These are phyloP conservation scores for Elongisporangium prolatum DNA, from an alignment of 352 stramenopile species.

Conservation along the genomic window DNA sequence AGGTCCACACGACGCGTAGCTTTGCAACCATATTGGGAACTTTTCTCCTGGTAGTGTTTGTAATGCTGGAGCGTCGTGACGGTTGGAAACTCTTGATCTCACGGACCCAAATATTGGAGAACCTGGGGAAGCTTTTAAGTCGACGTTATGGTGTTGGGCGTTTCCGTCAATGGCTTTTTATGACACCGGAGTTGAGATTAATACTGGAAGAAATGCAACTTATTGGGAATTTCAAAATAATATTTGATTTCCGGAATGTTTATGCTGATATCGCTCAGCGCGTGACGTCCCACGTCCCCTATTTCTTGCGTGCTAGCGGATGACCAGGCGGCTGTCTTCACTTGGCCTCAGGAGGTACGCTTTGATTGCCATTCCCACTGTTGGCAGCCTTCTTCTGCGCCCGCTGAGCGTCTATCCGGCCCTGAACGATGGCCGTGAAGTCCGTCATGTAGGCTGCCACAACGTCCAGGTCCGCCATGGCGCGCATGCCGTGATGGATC, in stretches of 20 bases:
- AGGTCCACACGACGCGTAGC: background rate
- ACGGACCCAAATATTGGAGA: background rate
- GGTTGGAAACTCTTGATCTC: background rate
- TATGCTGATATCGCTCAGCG: too few relatives aligned
- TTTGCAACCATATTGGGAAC: background rate
- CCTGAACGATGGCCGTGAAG: conserved; percentile 83
- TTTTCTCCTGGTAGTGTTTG: background rate
- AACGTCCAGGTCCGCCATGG: conserved; percentile 88
- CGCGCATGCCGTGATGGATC: conserved; percentile 79
- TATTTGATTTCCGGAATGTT: too few relatives aligned
- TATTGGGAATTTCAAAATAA: too few relatives aligned
- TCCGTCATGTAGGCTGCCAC: conserved; percentile 93
- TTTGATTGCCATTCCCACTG: conserved; percentile 9
- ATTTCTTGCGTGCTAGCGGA: background rate
- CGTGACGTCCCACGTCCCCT: too few relatives aligned
- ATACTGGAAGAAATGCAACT: too few relatives aligned
- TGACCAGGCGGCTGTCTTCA: background rate
- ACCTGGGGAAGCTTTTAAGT: background rate
- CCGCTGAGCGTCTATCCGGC: conserved; percentile 60
- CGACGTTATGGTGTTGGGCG: background rate
- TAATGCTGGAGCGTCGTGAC: background rate
- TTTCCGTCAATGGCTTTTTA: too few relatives aligned
- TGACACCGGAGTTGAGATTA: too few relatives aligned
- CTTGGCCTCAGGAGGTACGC: background rate
- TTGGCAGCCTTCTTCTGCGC: conserved; percentile 62